Evolutionary conservation across 2,329 filamentous ascomycete genomes (phyloP).

Genomic region (Acrodontium crateriforme): DNA sequence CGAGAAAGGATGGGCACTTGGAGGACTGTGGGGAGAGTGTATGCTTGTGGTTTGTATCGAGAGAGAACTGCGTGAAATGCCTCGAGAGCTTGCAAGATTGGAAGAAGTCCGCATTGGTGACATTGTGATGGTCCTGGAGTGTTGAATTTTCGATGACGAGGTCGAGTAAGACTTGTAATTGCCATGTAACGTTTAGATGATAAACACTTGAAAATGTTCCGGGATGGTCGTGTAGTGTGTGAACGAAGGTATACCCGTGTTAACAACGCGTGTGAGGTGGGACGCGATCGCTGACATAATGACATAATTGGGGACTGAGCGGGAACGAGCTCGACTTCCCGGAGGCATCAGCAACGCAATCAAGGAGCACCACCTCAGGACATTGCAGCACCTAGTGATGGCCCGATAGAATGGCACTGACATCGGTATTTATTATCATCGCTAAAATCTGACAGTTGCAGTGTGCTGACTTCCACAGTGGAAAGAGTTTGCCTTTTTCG

Average conservation of each 20-base stretch:
- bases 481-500: slow-evolving; percentile 99
- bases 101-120: slow-evolving; percentile 9
- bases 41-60: slow-evolving; percentile 40
- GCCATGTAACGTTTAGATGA: no score
- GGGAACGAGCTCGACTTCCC: no score
- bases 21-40: slow-evolving; percentile 68
- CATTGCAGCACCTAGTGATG: slow-evolving; percentile 11
- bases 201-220: no score
- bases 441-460: slow-evolving; percentile 1
- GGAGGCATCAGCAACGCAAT: no score
- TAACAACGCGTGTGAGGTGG: no score
- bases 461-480: slow-evolving; percentile 48
- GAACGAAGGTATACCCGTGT: no score
- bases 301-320: no score
- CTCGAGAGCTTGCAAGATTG: slow-evolving; percentile 6
- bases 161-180: no score
- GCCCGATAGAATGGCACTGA: slow-evolving; percentile 20
- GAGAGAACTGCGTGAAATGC: slow-evolving; percentile 15
- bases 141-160: no score
- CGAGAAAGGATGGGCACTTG: slow-evolving; percentile 56
- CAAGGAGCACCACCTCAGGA: no score
- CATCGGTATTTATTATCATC: slow-evolving; percentile 14
- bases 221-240: no score
- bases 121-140: slow-evolving; percentile 6
- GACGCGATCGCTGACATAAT: no score